Evolutionary conservation across 805 yeast species (phyloP).

Genomic region (Saturnispora hagleri): DNA sequence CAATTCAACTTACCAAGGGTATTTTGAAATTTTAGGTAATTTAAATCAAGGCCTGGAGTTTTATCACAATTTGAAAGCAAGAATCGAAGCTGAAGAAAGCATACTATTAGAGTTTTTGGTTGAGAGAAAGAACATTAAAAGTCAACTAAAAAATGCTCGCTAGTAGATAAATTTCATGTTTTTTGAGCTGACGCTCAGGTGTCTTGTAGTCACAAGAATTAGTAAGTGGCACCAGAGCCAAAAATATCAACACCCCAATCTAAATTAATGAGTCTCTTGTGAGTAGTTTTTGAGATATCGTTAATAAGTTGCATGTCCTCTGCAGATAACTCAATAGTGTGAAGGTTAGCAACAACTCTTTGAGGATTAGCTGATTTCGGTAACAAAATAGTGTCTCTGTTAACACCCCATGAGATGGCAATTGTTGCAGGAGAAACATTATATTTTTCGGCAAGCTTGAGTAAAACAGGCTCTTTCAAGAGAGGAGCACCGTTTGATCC

Average conservation of each 20-base stretch:
- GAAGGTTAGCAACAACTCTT: slow-evolving; percentile 31
- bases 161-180: neutral
- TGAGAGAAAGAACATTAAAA: neutral
- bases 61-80: slow-evolving; percentile 48
- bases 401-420: slow-evolving; percentile 47
- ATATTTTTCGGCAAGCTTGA: slow-evolving; percentile 37
- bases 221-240: slow-evolving; percentile 4
- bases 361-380: slow-evolving; percentile 29
- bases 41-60: slow-evolving; percentile 62
- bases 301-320: slow-evolving; percentile 29
- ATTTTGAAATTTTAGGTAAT: slow-evolving; percentile 47
- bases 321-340: slow-evolving; percentile 26
- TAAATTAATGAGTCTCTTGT: slow-evolving; percentile 10
- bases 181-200: neutral
- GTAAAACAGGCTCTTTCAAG: slow-evolving; percentile 35
- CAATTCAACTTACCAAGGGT: slow-evolving; percentile 42
- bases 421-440: slow-evolving; percentile 41
- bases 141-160: neutral
- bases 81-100: slow-evolving; percentile 1
- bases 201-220: neutral
- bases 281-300: slow-evolving; percentile 2
- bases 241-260: slow-evolving; percentile 13
- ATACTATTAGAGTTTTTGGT: neutral
- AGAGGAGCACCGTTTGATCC: slow-evolving; percentile 54
- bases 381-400: slow-evolving; percentile 37